Evolutionary conservation across 1,284 basidiomycete species (phyloP).

Genomic region (Papiliotrema laurentii): DNA sequence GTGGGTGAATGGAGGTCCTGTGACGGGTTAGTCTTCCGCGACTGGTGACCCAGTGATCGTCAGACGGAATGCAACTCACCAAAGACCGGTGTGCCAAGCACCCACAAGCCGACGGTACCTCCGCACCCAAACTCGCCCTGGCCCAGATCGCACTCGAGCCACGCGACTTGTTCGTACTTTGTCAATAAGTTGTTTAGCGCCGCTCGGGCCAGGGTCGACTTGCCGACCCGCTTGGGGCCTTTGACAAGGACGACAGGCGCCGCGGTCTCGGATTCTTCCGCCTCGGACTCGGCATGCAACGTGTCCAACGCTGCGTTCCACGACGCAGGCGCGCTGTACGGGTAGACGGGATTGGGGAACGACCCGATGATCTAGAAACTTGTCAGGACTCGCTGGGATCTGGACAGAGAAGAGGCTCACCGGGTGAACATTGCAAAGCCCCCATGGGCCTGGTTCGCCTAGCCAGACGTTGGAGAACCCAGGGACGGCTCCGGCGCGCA

Average conservation of each 20-base stretch:
- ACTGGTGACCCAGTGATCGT: background rate
- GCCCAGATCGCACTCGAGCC: conserved; percentile 85
- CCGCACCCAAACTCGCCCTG: conserved; percentile 91
- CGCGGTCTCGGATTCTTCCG: conserved; percentile 21
- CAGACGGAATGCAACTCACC: conserved; percentile 52
- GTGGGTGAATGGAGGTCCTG: conserved; percentile 82
- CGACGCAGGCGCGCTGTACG: conserved; percentile 52
- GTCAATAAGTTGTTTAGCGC: conserved; percentile 66
- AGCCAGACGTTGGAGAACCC: conserved; percentile 45
- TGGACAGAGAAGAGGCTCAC: conserved; percentile 48
- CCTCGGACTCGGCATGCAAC: conserved; percentile 4
- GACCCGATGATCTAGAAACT: conserved; percentile 27
- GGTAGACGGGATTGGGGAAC: conserved; percentile 49
- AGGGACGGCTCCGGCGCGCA: conserved; percentile 38
- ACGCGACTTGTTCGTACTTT: conserved; percentile 69
- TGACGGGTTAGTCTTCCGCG: background rate
- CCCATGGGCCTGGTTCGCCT: conserved; percentile 42
- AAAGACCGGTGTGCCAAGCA: conserved; percentile 64
- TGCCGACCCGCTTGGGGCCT: conserved; percentile 81
- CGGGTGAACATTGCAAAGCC: conserved; percentile 56
- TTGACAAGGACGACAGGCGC: conserved; percentile 61
- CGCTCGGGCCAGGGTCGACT: conserved; percentile 77
- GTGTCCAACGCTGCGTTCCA: conserved; percentile 57
- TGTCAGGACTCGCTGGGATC: no score
- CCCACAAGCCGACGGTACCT: conserved; percentile 74